phyloP scores from a whole-genome alignment of 1,284 basidiomycete genomes.

The Ceratobasidium sp. region DNA sequence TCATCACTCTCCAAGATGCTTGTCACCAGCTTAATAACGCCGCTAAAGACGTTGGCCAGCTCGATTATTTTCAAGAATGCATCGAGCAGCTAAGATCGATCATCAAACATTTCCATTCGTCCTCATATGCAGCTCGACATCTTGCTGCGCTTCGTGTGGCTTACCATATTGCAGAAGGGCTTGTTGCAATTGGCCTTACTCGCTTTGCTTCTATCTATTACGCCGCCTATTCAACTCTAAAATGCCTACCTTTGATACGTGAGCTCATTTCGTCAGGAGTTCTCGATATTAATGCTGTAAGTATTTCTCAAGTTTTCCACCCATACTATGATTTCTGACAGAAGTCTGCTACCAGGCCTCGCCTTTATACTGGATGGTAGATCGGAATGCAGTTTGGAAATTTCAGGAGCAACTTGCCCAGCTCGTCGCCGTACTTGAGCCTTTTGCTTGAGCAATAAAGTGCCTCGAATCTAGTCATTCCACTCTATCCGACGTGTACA shows the following conservation, averaged over 20 bases:
- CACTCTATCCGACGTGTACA: constrained; percentile 36
- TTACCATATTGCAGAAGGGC: constrained; percentile 44
- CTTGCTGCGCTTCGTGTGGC: constrained; percentile 43
- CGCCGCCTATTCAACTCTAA: background rate
- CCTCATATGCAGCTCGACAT: constrained; percentile 45
- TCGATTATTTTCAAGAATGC: constrained; percentile 46
- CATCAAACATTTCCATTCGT: constrained; percentile 47
- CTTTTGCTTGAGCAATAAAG: constrained; percentile 35
- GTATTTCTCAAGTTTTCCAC: background rate
- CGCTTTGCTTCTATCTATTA: constrained; percentile 47
- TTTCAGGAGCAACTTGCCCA: constrained; percentile 12
- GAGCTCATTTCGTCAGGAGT: constrained; percentile 15
- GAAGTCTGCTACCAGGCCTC: background rate
- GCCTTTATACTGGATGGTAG: constrained; percentile 35
- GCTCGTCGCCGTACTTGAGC: constrained; percentile 30
- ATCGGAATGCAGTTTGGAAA: background rate
- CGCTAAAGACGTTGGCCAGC: constrained; percentile 48
- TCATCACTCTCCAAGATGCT: constrained; percentile 49
- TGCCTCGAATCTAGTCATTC: constrained; percentile 39
- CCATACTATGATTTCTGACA: too few species aligned
- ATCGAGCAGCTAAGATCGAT: constrained; percentile 45
- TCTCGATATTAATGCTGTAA: constrained; percentile 6
- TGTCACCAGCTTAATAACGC: constrained; percentile 49
- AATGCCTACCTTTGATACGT: constrained; percentile 4
- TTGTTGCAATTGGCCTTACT: constrained; percentile 49